A percentile compares a stretch with the other conserved stretches of the same genome.
These are phyloP conservation scores for Globisporangium echinulatum DNA, from an alignment of 352 stramenopile genomes.

Conservation along the genomic window DNA sequence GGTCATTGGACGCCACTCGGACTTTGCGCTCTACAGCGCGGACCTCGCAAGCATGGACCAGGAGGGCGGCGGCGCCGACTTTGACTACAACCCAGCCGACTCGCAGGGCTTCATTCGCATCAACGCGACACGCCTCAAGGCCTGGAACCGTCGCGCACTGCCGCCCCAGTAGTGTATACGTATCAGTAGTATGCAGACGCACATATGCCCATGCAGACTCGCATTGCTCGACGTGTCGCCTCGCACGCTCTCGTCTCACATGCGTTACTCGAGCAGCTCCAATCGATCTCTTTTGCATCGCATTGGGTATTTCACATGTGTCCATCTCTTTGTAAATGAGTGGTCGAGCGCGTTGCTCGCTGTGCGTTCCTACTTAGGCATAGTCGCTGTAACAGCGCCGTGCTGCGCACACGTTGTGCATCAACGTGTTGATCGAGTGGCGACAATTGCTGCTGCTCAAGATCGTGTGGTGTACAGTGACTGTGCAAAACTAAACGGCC, in stretches of 20 bases:
- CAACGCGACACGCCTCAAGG: constrained; percentile 97
- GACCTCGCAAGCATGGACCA: constrained; percentile 98
- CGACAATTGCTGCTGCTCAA: not conserved
- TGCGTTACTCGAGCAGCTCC: no score
- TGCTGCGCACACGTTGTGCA: no score
- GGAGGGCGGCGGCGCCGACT: constrained; percentile 91
- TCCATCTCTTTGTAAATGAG: no score
- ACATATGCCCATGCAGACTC: not conserved
- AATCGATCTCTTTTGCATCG: no score
- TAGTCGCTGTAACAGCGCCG: no score
- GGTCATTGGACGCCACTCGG: constrained; percentile 87
- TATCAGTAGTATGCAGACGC: not conserved
- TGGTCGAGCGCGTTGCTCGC: no score
- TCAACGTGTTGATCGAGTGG: no score
- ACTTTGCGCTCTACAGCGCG: constrained; percentile 95
- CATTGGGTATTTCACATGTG: no score
- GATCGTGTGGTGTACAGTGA: not conserved
- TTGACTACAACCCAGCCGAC: constrained; percentile 98
- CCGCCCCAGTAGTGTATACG: constrained; percentile 31
- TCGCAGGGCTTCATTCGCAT: constrained; percentile 99
- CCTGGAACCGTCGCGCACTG: constrained; percentile 63
- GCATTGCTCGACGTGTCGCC: no score
- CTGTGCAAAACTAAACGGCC: no score
- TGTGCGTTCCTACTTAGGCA: no score
- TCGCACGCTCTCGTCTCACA: no score